A percentile compares a stretch with the other conserved stretches of the same genome.
Evolutionary conservation across 164 flowering plant species (phyloP).

Genomic region (Macadamia tetraphylla): DNA sequence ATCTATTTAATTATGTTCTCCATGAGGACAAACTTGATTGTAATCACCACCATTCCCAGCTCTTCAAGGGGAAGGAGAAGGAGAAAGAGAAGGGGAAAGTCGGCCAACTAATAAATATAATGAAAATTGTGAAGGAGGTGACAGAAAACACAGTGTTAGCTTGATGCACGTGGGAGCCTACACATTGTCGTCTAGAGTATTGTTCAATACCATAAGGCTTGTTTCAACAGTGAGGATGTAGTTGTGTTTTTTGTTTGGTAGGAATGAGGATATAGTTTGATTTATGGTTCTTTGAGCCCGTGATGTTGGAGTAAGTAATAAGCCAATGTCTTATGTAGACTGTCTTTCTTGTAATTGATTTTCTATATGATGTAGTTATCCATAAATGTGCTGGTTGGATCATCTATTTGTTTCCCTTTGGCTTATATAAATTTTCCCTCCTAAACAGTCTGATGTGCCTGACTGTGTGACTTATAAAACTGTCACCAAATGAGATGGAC

Average conservation of each 20-base stretch:
- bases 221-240: no score
- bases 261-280: slow-evolving; percentile 14
- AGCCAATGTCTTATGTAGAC: not conserved
- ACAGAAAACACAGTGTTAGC: slow-evolving; percentile 29
- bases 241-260: not conserved
- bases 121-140: slow-evolving; percentile 31
- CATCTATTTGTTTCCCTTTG: no score
- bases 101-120: slow-evolving; percentile 60
- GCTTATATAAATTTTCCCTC: no score
- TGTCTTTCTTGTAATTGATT: not conserved
- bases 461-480: no score
- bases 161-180: slow-evolving; percentile 3
- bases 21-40: slow-evolving; percentile 80
- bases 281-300: slow-evolving; percentile 15
- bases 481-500: no score
- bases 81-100: slow-evolving; percentile 52
- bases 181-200: not conserved
- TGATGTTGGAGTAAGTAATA: slow-evolving; percentile 15
- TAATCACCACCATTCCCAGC: slow-evolving; percentile 75
- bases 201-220: not conserved
- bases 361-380: no score
- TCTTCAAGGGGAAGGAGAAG: slow-evolving; percentile 38
- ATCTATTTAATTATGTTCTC: slow-evolving; percentile 77
- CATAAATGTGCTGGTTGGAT: no score
- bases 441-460: no score